Evolutionary conservation across 768 basidiomycete genomes (phyloP).

Genomic region (Rhodotorula toruloides): DNA sequence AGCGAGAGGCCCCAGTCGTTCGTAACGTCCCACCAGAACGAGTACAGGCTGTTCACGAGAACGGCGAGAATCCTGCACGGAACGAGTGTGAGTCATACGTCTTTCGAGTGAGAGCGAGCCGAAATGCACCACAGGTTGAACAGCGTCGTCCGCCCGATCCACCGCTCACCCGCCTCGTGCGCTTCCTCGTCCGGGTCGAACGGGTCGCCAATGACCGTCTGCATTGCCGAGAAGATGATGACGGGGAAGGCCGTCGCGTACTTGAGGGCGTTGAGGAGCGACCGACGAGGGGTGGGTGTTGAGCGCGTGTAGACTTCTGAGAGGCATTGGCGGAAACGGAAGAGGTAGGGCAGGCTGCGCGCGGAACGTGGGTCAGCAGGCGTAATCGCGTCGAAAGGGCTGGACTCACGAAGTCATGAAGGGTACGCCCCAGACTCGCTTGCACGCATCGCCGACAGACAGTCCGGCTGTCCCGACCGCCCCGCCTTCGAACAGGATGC

Average conservation of each 20-base stretch:
- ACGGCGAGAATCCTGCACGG: conserved; percentile 72
- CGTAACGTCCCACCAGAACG: conserved; percentile 98
- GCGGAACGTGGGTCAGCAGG: not conserved
- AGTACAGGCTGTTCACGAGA: conserved; percentile 81
- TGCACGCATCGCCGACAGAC: conserved; percentile 20
- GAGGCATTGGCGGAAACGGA: conserved; percentile 90
- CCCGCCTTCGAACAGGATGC: conserved; percentile 13
- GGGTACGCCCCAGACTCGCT: conserved; percentile 39
- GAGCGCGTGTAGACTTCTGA: conserved; percentile 64
- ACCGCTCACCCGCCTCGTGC: conserved; percentile 16
- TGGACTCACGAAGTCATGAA: conserved; percentile 37
- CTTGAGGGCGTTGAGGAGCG: conserved; percentile 86
- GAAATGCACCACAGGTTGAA: conserved; percentile 37
- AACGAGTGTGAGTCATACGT: not conserved
- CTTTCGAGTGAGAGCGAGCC: not conserved
- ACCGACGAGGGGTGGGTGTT: conserved; percentile 63
- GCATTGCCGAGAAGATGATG: conserved; percentile 86
- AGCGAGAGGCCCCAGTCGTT: conserved; percentile 94
- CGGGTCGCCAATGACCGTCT: conserved; percentile 47
- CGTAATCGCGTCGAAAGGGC: not conserved
- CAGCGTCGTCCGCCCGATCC: conserved; percentile 32
- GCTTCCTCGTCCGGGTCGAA: conserved; percentile 21
- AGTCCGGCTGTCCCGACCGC: conserved; percentile 5
- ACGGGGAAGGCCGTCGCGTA: conserved; percentile 96
- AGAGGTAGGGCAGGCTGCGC: conserved; percentile 72